Evolutionary conservation across 2,329 filamentous ascomycete species (phyloP), one percentile per base, ranked within the genome.

Genomic region (Fusarium euwallaceae): DNA sequence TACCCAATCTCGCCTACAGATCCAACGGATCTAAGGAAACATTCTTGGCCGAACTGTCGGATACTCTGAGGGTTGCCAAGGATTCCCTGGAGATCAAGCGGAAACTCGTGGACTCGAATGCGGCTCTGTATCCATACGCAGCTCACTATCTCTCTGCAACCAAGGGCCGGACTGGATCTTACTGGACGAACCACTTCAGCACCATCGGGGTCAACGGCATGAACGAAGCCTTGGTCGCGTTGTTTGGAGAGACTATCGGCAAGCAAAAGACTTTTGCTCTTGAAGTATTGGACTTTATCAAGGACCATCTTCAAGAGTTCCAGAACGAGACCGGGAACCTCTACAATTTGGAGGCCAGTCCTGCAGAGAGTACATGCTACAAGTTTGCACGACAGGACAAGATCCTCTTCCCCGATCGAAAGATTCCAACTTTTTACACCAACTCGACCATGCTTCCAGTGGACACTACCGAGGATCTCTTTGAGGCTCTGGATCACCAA

Each of bases 111-210:
- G 60, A 78, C 7, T 56, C 60, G 2, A 78, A 78, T 6, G 67
- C 69, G 0, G 20, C 56, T 2, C 34, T 78, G 0, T 78, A 78
- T 34, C 76, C 76, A 0, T 78, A 78, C 5, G 76, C 76, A 0
- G 67, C 76, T 0, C 76, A 78, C 2, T 78, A 78, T 1, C 59
- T 78, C 0, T 70, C 70, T 0, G 72, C 73, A 0, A 74, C 76
- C 1, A 78, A 78, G 24, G 72, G 74, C 1, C 76, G 76, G 2
- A 78, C 76, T 0, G 76, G 76, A 0, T 78, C 76, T 4, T 66
- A 70, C 62, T 78, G 76, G 76, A 77, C 76, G 0, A 78, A 78
- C 1, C 76, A 78, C 34, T 78, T 78, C 62, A 78, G 76, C n/a
- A 78, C 76, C 0, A 77, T 78, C 4, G 76, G 76, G 1, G 58